Evolutionary conservation across 768 basidiomycete species (phyloP).

Genomic region (Pisolithus tinctorius): DNA sequence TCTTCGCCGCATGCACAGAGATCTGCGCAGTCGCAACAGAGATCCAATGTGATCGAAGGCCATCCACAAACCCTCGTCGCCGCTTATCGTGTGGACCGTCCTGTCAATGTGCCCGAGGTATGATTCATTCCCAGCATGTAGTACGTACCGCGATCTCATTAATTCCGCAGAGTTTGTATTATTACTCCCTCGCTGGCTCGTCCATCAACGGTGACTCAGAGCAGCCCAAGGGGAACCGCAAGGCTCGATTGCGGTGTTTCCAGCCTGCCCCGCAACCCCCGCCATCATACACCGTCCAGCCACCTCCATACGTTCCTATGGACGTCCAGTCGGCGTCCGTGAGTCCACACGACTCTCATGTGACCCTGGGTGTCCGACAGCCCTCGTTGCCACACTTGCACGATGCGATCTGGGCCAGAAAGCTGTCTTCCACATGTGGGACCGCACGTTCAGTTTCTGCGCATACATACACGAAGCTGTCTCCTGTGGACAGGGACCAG

Average conservation of each 20-base stretch:
- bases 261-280: constrained; percentile 37
- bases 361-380: constrained; percentile 25
- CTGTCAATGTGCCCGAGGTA: constrained; percentile 52
- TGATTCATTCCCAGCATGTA: constrained; percentile 13
- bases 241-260: constrained; percentile 54
- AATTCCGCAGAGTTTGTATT: constrained; percentile 56
- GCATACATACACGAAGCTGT: constrained; percentile 16
- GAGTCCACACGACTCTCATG: constrained; percentile 41
- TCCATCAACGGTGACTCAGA: constrained; percentile 40
- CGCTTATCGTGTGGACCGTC: constrained; percentile 48
- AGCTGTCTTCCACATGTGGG: constrained; percentile 7
- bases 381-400: constrained; percentile 40
- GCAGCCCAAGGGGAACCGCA: constrained; percentile 44
- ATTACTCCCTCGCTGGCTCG: constrained; percentile 72
- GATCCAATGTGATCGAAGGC: constrained; percentile 21
- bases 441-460: neutral
- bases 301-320: constrained; percentile 21
- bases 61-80: constrained; percentile 57
- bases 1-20: constrained; percentile 27
- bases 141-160: constrained; percentile 8
- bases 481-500: constrained; percentile 18
- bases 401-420: constrained; percentile 43
- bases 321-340: constrained; percentile 49
- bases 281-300: constrained; percentile 30
- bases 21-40: constrained; percentile 11